A percentile compares a stretch with the other conserved stretches of the same genome.
phyloP scores from a whole-genome alignment of 371 early-diverging fungal species.

The Haplosporangium sp. region DNA sequence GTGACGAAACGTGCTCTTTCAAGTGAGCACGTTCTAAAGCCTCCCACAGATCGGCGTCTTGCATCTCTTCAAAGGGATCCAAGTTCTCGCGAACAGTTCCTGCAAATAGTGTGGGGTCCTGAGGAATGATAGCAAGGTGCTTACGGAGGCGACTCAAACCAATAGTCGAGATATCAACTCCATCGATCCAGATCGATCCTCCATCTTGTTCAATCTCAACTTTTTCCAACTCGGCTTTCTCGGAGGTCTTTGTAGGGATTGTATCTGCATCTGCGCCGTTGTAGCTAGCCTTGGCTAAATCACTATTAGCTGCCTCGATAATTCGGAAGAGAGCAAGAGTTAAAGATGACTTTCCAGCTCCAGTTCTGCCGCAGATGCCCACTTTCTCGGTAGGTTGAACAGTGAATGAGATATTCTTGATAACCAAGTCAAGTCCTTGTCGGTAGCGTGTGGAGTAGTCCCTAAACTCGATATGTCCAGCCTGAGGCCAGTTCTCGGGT shows the following conservation, averaged over 20 bases:
- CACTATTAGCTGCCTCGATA: constrained; percentile 65
- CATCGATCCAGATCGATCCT: constrained; percentile 74
- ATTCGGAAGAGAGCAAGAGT: constrained; percentile 76
- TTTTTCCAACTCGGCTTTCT: constrained; percentile 22
- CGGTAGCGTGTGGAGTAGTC: constrained; percentile 69
- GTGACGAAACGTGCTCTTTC: constrained; percentile 55
- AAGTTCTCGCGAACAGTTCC: constrained; percentile 76
- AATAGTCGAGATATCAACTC: constrained; percentile 68
- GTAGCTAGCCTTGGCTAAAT: constrained; percentile 36
- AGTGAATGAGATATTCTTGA: constrained; percentile 66
- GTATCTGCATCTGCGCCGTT: constrained; percentile 23
- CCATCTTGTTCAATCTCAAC: constrained; percentile 63
- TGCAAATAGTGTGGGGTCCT: constrained; percentile 76
- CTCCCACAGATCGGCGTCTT: constrained; percentile 77
- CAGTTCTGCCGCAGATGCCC: constrained; percentile 72
- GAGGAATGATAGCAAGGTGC: constrained; percentile 82
- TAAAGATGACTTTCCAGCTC: constrained; percentile 78
- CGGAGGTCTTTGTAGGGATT: background rate
- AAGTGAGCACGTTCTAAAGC: constrained; percentile 71
- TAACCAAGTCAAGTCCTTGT: constrained; percentile 67
- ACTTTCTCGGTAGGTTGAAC: constrained; percentile 64
- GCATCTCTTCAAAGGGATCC: constrained; percentile 72
- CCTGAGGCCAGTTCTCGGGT: constrained; percentile 66
- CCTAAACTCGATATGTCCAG: constrained; percentile 69
- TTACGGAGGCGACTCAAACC: constrained; percentile 77